These are phyloP conservation scores for Rhodotorula sp. DNA, from an alignment of 1,284 basidiomycete species.

Conservation along the genomic window DNA sequence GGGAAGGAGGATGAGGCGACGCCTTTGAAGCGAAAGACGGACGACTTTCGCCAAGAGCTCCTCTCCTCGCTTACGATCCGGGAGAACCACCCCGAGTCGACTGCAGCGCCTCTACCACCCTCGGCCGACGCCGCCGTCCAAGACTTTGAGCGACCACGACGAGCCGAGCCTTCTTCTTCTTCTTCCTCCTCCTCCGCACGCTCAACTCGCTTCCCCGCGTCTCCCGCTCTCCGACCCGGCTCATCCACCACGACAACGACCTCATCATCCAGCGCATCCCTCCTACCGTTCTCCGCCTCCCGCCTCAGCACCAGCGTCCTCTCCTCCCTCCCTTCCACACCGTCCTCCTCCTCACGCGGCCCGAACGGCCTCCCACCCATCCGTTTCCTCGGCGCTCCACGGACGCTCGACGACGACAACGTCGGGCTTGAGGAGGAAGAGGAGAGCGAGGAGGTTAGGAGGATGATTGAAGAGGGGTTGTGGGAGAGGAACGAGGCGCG, in stretches of 20 bases:
- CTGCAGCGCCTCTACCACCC: slow-evolving; percentile 4
- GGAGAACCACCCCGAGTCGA: slow-evolving; percentile 10
- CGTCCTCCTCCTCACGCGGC: background rate
- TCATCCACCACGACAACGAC: background rate
- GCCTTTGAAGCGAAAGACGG: background rate
- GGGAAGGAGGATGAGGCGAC: background rate
- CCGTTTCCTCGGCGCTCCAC: slow-evolving; percentile 13
- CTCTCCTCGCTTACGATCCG: slow-evolving; percentile 24
- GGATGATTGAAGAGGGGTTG: slow-evolving; percentile 22
- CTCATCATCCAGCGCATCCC: slow-evolving; percentile 2
- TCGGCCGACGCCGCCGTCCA: background rate
- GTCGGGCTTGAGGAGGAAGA: slow-evolving; percentile 22
- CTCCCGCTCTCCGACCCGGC: slow-evolving; percentile 2
- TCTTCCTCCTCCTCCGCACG: background rate
- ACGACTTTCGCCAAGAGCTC: slow-evolving; percentile 5
- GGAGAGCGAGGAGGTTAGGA: slow-evolving; percentile 13
- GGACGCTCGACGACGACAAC: slow-evolving; percentile 25
- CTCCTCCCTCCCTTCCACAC: background rate
- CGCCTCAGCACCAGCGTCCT: slow-evolving; percentile 14
- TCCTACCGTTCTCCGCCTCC: slow-evolving; percentile 21
- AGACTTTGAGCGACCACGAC: slow-evolving; percentile 20
- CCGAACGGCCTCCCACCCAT: slow-evolving; percentile 20
- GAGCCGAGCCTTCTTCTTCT: background rate
- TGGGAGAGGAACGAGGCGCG: slow-evolving; percentile 3
- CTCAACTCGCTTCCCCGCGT: slow-evolving; percentile 9